Evolutionary conservation across 2,329 filamentous ascomycete species (phyloP).

Genomic region (Aspergillus oerlinghausenensis): DNA sequence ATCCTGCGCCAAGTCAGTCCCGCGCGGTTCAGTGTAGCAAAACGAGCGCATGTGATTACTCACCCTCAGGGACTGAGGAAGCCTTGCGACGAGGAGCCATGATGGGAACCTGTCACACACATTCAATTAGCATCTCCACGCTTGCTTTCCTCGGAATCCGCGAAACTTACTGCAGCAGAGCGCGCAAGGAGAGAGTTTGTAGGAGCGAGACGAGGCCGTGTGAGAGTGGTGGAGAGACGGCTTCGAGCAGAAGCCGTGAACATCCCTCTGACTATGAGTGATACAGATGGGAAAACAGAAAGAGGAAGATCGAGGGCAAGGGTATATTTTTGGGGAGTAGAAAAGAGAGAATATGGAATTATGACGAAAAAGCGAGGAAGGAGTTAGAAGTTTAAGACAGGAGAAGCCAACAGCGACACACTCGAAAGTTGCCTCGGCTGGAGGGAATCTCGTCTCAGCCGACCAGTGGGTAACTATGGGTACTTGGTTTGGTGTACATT

Average conservation of each 20-base stretch:
- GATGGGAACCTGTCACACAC: constrained; percentile 26
- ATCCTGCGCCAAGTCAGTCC: constrained; percentile 43
- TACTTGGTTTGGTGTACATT: not conserved
- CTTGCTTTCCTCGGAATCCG: not conserved
- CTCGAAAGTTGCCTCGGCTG: constrained; percentile 14
- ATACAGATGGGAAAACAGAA: constrained; percentile 7
- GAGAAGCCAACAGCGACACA: not conserved
- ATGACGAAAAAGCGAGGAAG: constrained; percentile 2
- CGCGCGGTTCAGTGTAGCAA: not conserved
- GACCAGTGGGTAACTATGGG: constrained; percentile 10
- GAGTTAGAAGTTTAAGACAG: not conserved
- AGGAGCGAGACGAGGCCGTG: constrained; percentile 35
- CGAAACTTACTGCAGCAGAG: constrained; percentile 28
- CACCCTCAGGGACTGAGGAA: constrained; percentile 45
- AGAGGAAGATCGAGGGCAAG: constrained; percentile 9
- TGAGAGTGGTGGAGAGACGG: constrained; percentile 38
- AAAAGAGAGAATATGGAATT: constrained; percentile 8
- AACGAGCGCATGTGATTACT: constrained; percentile 22
- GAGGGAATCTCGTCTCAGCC: constrained; percentile 10
- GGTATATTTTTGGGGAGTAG: constrained; percentile 1
- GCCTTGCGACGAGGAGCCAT: constrained; percentile 41
- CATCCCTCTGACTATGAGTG: constrained; percentile 33
- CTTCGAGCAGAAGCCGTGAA: constrained; percentile 41
- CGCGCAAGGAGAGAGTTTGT: constrained; percentile 29
- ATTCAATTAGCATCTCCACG: constrained; percentile 9